phyloP scores from a whole-genome alignment of 805 yeast genomes.

The Yarrowia sp. region DNA sequence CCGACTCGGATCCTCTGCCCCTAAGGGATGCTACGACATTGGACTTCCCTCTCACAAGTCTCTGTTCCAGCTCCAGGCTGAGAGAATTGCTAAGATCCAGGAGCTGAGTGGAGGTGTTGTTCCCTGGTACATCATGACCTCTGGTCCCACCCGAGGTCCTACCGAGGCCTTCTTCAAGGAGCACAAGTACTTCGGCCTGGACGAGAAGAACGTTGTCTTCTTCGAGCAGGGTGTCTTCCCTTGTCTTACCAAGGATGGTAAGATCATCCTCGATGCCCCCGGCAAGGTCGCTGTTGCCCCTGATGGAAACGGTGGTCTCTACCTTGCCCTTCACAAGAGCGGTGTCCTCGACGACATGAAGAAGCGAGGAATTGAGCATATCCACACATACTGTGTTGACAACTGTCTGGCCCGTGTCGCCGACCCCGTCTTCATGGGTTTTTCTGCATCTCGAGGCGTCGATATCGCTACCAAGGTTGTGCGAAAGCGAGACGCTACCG shows the following conservation, averaged over 20 bases:
- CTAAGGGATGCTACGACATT: constrained; percentile 92
- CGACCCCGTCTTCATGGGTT: constrained; percentile 87
- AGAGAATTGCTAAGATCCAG: constrained; percentile 66
- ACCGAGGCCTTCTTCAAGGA: constrained; percentile 69
- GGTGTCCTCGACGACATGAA: constrained; percentile 66
- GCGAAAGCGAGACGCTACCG: constrained; percentile 81
- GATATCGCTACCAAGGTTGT: constrained; percentile 92
- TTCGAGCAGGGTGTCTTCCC: constrained; percentile 97
- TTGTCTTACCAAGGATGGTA: constrained; percentile 72
- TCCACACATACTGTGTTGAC: constrained; percentile 97
- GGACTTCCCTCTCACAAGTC: constrained; percentile 80
- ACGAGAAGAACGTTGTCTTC: constrained; percentile 57
- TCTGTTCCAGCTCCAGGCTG: constrained; percentile 90
- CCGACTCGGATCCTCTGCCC: constrained; percentile 80
- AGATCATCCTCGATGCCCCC: constrained; percentile 60
- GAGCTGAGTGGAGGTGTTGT: constrained; percentile 44
- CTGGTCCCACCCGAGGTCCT: constrained; percentile 72
- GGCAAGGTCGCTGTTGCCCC: constrained; percentile 75
- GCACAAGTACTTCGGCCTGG: constrained; percentile 69
- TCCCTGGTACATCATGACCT: constrained; percentile 94
- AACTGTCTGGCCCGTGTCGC: constrained; percentile 88
- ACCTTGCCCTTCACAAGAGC: constrained; percentile 69
- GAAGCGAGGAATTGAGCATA: constrained; percentile 69
- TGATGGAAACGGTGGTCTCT: constrained; percentile 97
- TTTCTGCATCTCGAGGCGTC: constrained; percentile 62